Evolutionary conservation across 176 grass and related monocot species (phyloP).

Genomic region (Oryza officinalis): DNA sequence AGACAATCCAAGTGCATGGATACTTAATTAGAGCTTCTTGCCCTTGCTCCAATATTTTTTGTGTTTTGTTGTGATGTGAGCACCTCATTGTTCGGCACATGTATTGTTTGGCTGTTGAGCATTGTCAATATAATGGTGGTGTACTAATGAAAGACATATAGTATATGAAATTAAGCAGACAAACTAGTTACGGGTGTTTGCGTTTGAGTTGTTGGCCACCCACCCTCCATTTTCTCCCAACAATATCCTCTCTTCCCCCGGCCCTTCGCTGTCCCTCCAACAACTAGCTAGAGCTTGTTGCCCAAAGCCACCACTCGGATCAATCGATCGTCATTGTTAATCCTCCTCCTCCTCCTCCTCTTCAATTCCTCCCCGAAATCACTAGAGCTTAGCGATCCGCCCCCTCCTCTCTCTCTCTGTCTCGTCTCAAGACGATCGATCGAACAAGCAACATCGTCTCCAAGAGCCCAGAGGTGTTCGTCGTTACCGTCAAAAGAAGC

Average conservation of each 20-base stretch:
- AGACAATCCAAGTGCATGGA: neutral
- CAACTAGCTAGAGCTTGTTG: too few species aligned
- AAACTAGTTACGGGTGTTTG: neutral
- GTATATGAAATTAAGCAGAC: too few species aligned
- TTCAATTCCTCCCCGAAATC: neutral
- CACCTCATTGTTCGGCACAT: neutral
- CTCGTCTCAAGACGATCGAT: neutral
- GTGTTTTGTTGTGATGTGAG: neutral
- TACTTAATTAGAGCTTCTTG: neutral
- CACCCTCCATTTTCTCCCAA: conserved; percentile 10
- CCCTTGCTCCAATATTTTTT: neutral
- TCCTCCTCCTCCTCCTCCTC: neutral
- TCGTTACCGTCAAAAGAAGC: too few species aligned
- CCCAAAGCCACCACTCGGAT: too few species aligned
- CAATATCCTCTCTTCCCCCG: too few species aligned
- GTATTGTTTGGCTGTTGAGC: neutral
- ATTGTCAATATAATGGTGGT: neutral
- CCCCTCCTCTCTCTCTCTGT: neutral
- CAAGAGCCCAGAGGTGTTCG: too few species aligned
- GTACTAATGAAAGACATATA: neutral
- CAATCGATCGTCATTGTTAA: neutral
- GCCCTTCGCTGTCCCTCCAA: neutral
- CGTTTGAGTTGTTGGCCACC: conserved; percentile 34
- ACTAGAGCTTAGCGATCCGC: neutral
- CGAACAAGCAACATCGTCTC: too few species aligned